Conservation (phyloP, 306 rosid genomes). For the Pachyrhizus erosus region DNA sequence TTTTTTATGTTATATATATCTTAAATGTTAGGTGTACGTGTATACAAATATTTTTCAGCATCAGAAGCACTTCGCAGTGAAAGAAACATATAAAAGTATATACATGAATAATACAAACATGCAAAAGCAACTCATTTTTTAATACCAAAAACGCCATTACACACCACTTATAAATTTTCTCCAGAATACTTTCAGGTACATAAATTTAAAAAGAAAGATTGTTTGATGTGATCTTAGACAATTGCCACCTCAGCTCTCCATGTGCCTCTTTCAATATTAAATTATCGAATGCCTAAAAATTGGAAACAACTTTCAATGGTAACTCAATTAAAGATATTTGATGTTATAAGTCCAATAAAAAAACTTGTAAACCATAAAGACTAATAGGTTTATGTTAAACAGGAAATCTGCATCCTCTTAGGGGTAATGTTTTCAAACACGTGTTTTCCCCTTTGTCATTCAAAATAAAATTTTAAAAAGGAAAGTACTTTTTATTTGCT, state of each 20-base stretch:
- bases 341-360: background rate
- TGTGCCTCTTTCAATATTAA: background rate
- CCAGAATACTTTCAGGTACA: background rate
- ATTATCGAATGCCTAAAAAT: background rate
- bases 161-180: background rate
- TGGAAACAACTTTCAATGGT: background rate
- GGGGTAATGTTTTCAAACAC: background rate
- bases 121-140: background rate
- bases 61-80: background rate
- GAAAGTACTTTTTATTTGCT: background rate
- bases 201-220: too few relatives aligned
- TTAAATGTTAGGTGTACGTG: too few relatives aligned
- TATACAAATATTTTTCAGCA: too few relatives aligned
- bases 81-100: background rate
- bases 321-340: background rate
- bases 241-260: background rate
- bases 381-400: background rate
- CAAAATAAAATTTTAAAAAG: background rate
- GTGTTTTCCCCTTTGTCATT: background rate
- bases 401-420: background rate
- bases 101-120: background rate
- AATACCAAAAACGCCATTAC: background rate
- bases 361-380: background rate
- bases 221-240: background rate
- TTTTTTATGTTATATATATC: too few relatives aligned